These are phyloP conservation scores for Silene noctiflora DNA, from an alignment of 179 eudicot species.

Conservation along the genomic window DNA sequence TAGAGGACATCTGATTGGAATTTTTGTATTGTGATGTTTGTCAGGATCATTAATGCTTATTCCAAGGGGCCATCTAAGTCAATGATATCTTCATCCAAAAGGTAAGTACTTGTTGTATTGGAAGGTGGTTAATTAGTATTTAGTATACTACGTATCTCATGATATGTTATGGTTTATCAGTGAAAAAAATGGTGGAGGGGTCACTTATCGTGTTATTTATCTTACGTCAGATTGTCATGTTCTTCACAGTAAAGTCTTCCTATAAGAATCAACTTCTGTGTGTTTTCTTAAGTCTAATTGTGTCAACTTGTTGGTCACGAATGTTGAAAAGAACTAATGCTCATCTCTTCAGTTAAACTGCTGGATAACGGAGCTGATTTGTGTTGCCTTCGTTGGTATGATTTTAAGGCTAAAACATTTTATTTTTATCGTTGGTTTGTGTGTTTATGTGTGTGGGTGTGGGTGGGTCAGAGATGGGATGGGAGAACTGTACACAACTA, in stretches of 20 bases:
- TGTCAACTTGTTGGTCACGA: not conserved
- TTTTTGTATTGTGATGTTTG: conserved; percentile 3
- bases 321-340: not conserved
- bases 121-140: not conserved
- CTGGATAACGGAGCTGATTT: not conserved
- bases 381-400: not conserved
- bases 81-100: conserved; percentile 32
- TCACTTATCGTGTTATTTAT: not conserved
- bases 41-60: conserved; percentile 46
- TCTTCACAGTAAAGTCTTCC: not conserved
- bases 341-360: not conserved
- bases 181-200: not conserved
- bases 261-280: no score
- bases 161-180: not conserved
- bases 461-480: no score
- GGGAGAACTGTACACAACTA: not conserved
- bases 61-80: conserved; percentile 43
- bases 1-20: conserved; percentile 6
- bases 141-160: not conserved
- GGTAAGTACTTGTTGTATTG: conserved; percentile 21
- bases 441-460: not conserved
- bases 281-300: not conserved
- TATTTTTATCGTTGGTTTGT: not conserved
- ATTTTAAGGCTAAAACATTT: not conserved
- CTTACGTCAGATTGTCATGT: no score